phyloP scores from a whole-genome alignment of 2,329 filamentous ascomycete species.

The Neoarthrinium moseri region DNA sequence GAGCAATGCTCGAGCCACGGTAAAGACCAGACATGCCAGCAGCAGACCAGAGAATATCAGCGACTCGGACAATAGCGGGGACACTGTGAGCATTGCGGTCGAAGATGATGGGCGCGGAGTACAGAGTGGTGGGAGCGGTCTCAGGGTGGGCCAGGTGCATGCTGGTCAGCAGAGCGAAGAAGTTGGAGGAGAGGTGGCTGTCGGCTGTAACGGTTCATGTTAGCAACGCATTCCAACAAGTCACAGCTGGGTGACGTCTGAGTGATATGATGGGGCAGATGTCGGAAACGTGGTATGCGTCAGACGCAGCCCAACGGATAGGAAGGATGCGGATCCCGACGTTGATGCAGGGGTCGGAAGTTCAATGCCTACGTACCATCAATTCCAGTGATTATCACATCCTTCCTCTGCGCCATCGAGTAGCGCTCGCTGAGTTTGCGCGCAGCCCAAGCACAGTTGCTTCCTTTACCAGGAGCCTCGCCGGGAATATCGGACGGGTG shows the following conservation, averaged over 20 bases:
- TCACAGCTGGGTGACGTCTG: background rate
- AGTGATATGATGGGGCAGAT: slow-evolving; percentile 12
- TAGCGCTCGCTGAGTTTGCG: slow-evolving; percentile 64
- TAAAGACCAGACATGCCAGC: slow-evolving; percentile 71
- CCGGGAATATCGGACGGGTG: slow-evolving; percentile 65
- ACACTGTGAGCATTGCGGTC: slow-evolving; percentile 71
- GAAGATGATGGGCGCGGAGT: slow-evolving; percentile 70
- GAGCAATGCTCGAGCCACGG: slow-evolving; percentile 60
- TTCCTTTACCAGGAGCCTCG: slow-evolving; percentile 72
- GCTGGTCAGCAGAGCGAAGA: slow-evolving; percentile 63
- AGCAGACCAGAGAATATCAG: slow-evolving; percentile 70
- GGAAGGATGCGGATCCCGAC: slow-evolving; percentile 1
- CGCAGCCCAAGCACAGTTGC: slow-evolving; percentile 71
- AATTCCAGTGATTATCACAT: slow-evolving; percentile 69
- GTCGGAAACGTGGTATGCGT: slow-evolving; percentile 15
- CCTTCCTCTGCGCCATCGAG: slow-evolving; percentile 47
- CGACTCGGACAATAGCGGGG: slow-evolving; percentile 66
- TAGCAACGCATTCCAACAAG: slow-evolving; percentile 21
- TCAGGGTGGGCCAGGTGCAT: slow-evolving; percentile 62
- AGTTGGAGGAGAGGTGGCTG: slow-evolving; percentile 67
- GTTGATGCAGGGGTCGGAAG: background rate
- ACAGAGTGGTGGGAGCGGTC: slow-evolving; percentile 61
- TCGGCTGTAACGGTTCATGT: slow-evolving; percentile 50
- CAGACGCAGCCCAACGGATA: slow-evolving; percentile 12
- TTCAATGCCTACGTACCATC: slow-evolving; percentile 55